phyloP scores from a whole-genome alignment of 352 stramenopile species.

The Elongisporangium anandrum region DNA sequence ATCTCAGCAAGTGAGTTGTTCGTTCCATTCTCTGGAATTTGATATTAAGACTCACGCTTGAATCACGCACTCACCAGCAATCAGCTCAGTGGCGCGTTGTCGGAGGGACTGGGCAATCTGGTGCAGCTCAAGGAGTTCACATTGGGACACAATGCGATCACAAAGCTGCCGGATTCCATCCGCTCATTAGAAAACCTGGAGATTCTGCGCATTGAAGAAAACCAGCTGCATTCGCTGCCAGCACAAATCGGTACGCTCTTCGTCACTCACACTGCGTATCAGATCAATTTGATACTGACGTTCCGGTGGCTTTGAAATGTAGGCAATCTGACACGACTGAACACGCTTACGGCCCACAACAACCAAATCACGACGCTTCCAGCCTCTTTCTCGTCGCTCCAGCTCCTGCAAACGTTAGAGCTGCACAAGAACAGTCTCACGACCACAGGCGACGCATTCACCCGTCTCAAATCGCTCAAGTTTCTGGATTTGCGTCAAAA shows the following conservation, averaged over 20 bases:
- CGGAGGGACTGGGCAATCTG: slow-evolving; percentile 42
- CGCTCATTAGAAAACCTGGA: slow-evolving; percentile 42
- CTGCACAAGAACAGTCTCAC: slow-evolving; percentile 69
- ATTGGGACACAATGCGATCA: slow-evolving; percentile 66
- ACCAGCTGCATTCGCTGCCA: slow-evolving; percentile 45
- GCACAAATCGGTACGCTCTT: slow-evolving; percentile 37
- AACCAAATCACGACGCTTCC: slow-evolving; percentile 62
- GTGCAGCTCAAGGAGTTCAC: slow-evolving; percentile 55
- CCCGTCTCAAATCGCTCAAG: slow-evolving; percentile 27
- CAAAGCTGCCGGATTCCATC: slow-evolving; percentile 45
- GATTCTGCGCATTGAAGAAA: slow-evolving; percentile 57
- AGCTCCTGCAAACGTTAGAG: slow-evolving; percentile 48
- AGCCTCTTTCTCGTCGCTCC: slow-evolving; percentile 35
- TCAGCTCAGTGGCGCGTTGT: slow-evolving; percentile 37
- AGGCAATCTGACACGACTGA: slow-evolving; percentile 38
- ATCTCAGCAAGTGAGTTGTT: slow-evolving; percentile 71
- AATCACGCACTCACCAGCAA: slow-evolving; percentile 32
- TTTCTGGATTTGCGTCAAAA: slow-evolving; percentile 79
- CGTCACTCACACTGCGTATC: no score
- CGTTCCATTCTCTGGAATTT: background rate
- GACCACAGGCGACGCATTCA: slow-evolving; percentile 27
- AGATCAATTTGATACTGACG: background rate
- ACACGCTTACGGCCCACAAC: slow-evolving; percentile 52
- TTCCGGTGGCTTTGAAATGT: slow-evolving; percentile 1
- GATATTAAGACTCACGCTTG: background rate